These are phyloP conservation scores for Solanum chmielewskii DNA, from an alignment of 257 asterid species.

Conservation along the genomic window DNA sequence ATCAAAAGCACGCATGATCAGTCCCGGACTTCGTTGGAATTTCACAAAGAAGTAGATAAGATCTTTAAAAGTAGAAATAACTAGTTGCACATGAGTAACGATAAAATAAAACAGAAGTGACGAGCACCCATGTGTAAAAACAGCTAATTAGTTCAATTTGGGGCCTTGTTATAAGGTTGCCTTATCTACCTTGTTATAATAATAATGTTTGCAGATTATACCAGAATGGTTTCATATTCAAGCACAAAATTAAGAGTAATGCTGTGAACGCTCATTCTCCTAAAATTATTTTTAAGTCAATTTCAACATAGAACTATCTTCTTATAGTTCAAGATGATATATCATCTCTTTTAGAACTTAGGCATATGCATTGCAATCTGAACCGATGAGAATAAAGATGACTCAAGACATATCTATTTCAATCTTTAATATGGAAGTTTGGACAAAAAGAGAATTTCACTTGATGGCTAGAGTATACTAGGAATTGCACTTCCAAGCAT, in stretches of 20 bases:
- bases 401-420: background rate
- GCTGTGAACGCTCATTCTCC: background rate
- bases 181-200: background rate
- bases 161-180: background rate
- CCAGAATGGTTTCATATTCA: background rate
- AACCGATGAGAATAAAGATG: background rate
- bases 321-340: background rate
- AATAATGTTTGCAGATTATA: background rate
- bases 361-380: background rate
- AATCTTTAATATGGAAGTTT: background rate
- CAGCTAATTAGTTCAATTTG: background rate
- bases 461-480: background rate
- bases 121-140: background rate
- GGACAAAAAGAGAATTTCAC: background rate
- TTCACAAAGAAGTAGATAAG: background rate
- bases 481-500: background rate
- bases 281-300: background rate
- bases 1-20: background rate
- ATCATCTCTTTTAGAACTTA: background rate
- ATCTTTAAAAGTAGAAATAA: background rate
- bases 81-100: background rate
- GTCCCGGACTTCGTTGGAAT: background rate
- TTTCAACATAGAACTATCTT: background rate
- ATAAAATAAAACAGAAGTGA: background rate
- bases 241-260: background rate